A percentile compares a stretch with the other conserved stretches of the same genome.
Evolutionary conservation across 306 rosid species (phyloP).

Genomic region (Cicer pinnatifidum): DNA sequence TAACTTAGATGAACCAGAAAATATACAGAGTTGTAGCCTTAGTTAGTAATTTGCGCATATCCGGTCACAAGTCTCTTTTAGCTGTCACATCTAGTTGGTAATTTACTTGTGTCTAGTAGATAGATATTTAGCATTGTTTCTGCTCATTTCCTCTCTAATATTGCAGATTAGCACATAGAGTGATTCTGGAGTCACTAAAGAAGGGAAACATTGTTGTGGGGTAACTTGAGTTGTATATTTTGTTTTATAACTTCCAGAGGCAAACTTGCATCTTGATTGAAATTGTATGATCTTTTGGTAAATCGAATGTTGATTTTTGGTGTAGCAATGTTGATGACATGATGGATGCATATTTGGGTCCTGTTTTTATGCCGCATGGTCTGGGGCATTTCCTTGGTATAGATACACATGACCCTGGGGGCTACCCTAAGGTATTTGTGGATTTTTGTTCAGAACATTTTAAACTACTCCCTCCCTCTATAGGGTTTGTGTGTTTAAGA

Average conservation of each 20-base stretch:
- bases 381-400: constrained; percentile 94
- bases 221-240: constrained; percentile 51
- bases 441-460: constrained; percentile 34
- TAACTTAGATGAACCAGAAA: constrained; percentile 27
- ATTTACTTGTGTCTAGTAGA: neutral
- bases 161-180: constrained; percentile 84
- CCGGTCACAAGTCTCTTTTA: constrained; percentile 16
- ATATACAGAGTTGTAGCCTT: constrained; percentile 13
- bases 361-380: constrained; percentile 94
- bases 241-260: neutral
- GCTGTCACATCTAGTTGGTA: constrained; percentile 31
- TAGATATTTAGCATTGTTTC: constrained; percentile 25
- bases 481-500: neutral
- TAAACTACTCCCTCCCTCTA: constrained; percentile 1
- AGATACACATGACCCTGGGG: constrained; percentile 97
- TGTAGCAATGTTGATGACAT: constrained; percentile 75
- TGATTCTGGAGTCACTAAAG: constrained; percentile 68
- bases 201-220: constrained; percentile 63
- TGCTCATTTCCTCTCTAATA: constrained; percentile 43
- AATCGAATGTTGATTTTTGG: constrained; percentile 35
- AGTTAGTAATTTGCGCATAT: constrained; percentile 11
- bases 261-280: constrained; percentile 37
- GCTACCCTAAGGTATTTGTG: constrained; percentile 70
- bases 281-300: neutral
- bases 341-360: constrained; percentile 71